These are phyloP conservation scores for Hordeum pubiflorum DNA, from an alignment of 202 grass and related monocot species.

Conservation along the genomic window DNA sequence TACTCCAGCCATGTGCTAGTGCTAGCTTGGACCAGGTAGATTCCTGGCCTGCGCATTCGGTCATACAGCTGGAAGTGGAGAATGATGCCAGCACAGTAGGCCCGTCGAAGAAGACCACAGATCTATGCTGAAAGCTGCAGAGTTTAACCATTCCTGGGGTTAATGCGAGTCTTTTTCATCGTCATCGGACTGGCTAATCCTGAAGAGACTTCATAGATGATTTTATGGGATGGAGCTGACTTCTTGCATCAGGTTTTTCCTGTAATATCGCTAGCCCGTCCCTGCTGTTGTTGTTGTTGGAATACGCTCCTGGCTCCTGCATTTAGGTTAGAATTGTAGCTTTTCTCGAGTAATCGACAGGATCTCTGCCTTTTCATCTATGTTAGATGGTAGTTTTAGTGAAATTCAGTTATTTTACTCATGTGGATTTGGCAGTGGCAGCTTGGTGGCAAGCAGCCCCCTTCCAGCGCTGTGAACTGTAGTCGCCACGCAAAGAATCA, in stretches of 20 bases:
- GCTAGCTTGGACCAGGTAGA: constrained; percentile 28
- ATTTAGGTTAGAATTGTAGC: neutral
- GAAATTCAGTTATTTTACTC: neutral
- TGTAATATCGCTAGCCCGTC: neutral
- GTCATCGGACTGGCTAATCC: neutral
- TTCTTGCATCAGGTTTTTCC: neutral
- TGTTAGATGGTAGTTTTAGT: neutral
- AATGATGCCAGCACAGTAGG: constrained; percentile 6
- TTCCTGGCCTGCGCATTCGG: constrained; percentile 38
- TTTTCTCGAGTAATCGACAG: neutral
- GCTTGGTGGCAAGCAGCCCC: no score
- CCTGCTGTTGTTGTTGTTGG: neutral
- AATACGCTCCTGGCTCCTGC: neutral
- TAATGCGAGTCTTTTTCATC: neutral
- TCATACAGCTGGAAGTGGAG: constrained; percentile 24
- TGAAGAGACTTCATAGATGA: neutral
- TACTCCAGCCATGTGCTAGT: constrained; percentile 36
- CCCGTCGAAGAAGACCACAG: constrained; percentile 20
- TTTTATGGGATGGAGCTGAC: neutral
- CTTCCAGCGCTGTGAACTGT: no score
- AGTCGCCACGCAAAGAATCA: no score
- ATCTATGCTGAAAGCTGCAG: constrained; percentile 12
- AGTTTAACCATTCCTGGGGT: neutral
- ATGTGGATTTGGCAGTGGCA: neutral
- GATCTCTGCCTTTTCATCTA: neutral